Base-by-base conservation (phyloP, 139 green algal species). In the Coccomyxa sp. region DNA sequence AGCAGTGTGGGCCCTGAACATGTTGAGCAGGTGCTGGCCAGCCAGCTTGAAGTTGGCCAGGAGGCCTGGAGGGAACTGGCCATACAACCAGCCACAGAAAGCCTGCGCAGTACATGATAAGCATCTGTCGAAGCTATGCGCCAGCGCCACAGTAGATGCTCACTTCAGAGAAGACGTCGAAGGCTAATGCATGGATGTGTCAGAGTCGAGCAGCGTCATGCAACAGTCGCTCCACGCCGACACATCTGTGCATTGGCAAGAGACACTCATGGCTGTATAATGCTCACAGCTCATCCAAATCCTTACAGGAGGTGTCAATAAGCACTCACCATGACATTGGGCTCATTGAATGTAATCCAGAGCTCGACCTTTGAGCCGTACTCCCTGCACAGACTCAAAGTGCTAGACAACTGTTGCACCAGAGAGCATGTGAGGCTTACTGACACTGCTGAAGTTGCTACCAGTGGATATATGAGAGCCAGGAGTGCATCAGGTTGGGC, bases 311-410 rank as follows among this genome's bases (percentile, higher is more conserved):
- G 5, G 22, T 6, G 5, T 7, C 50, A 64, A 64, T 18, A 22
- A 31, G 50, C 50, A 64, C 50, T 22, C 27, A 64, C 92, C 89
- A 82, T 75, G 7, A 82, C 80, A 31, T 90, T 93, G 31, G 91
- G 87, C 87, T 98, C 94, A 84, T 98, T 98, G 86, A 98, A 93
- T 4, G 92, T 97, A 12, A 83, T 85, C 93, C 93, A 97, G 37
- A 90, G 87, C 40, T 80, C 84, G 73, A 89, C 87, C 36, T 85
- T 82, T 24, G 22, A 50, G 44, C 86, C 83, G 86, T 95, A 97
- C 37, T 86, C 81, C 36, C 78, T 86, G 83, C 70, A 70, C 16
- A 27, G 33, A 31, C 1, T 75, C 50, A 64, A n/a, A n/a, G n/a
- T n/a, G n/a, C n/a, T n/a, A n/a, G n/a, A n/a, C n/a, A n/a, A n/a